Evolutionary conservation across 331 rosid species (phyloP).

Genomic region (Cydonia oblonga): DNA sequence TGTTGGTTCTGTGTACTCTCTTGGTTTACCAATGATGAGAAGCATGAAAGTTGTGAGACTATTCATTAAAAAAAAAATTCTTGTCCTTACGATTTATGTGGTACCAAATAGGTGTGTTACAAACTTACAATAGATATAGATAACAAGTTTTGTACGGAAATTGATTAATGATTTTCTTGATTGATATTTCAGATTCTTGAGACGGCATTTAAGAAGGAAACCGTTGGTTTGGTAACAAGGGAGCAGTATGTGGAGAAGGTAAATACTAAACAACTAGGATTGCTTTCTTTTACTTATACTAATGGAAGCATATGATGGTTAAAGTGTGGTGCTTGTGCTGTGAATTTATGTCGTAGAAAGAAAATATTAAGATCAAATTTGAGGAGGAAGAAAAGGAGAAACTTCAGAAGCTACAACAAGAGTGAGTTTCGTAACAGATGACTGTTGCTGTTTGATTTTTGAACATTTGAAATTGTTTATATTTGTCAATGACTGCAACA

Average conservation of each 20-base stretch:
- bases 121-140: neutral
- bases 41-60: neutral
- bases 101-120: neutral
- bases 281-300: neutral
- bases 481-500: neutral
- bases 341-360: constrained; percentile 40
- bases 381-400: constrained; percentile 99
- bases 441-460: neutral
- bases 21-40: neutral
- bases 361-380: constrained; percentile 69
- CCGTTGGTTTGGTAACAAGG: constrained; percentile 88
- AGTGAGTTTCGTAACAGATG: constrained; percentile 30
- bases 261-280: neutral
- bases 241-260: constrained; percentile 98
- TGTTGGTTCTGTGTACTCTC: neutral
- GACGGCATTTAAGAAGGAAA: constrained; percentile 94
- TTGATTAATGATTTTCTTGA: neutral
- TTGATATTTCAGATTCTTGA: constrained; percentile 64
- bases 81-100: neutral
- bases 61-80: neutral
- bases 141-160: neutral
- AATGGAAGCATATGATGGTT: neutral
- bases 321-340: neutral
- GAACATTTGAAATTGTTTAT: neutral
- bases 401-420: constrained; percentile 86